phyloP scores from a whole-genome alignment of 441 rosid species.

The Adansonia grandidieri region DNA sequence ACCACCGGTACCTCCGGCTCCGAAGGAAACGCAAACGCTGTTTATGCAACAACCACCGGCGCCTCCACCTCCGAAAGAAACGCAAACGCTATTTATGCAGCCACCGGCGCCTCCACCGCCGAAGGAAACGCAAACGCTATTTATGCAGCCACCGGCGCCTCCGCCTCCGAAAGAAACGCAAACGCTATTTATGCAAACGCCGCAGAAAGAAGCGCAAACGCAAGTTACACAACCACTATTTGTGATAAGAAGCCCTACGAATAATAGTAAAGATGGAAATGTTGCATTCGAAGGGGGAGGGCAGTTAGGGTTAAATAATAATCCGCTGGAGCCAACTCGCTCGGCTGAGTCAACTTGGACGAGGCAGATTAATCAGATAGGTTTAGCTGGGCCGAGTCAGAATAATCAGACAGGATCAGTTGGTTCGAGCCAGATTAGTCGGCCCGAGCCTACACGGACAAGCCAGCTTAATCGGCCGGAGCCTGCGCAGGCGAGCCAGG shows the following conservation, averaged over 20 bases:
- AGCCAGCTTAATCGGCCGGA: conserved; percentile 10
- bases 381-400: conserved; percentile 28
- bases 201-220: conserved; percentile 19
- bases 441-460: conserved; percentile 12
- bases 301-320: conserved; percentile 27
- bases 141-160: conserved; percentile 25
- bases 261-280: conserved; percentile 2
- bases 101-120: conserved; percentile 12
- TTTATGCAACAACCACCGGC: too few species aligned
- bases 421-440: conserved; percentile 15
- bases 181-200: conserved; percentile 25
- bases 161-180: conserved; percentile 15
- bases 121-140: conserved; percentile 11
- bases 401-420: conserved; percentile 31
- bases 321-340: conserved; percentile 35
- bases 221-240: conserved; percentile 16
- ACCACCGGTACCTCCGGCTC: too few species aligned
- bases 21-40: too few species aligned
- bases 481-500: conserved; percentile 9
- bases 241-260: conserved; percentile 34
- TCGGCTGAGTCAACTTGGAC: conserved; percentile 38
- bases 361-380: conserved; percentile 27
- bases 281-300: conserved; percentile 36
- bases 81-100: conserved; percentile 30
- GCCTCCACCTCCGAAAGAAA: neutral